A percentile compares a stretch with the other conserved stretches of the same genome.
Conservation (phyloP, 768 basidiomycete genomes). For the Podaxis sp. region DNA sequence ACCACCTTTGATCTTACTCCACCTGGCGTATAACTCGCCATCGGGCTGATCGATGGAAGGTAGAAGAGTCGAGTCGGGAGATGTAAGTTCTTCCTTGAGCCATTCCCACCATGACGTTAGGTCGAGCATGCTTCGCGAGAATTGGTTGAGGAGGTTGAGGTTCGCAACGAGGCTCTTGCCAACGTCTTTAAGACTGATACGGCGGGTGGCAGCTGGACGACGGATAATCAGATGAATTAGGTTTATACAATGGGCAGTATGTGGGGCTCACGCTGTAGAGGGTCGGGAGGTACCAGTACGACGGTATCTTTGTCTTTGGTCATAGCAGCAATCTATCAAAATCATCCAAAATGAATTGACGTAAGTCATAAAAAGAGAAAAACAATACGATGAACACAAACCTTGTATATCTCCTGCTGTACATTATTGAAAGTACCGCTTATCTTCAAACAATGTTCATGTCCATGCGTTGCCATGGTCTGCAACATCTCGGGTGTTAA, state of each 20-base stretch:
- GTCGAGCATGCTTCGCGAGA: slow-evolving; percentile 22
- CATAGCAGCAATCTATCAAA: slow-evolving; percentile 31
- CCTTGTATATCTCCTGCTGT: slow-evolving; percentile 34
- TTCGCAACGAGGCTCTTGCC: slow-evolving; percentile 35
- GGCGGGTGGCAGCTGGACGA: slow-evolving; percentile 24
- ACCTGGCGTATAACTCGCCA: slow-evolving; percentile 14
- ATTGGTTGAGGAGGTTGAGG: slow-evolving; percentile 28
- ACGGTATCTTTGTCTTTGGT: slow-evolving; percentile 30
- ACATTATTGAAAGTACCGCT: slow-evolving; percentile 25
- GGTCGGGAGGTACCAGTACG: slow-evolving; percentile 31
- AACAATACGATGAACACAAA: slow-evolving; percentile 10
- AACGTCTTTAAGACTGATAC: slow-evolving; percentile 31
- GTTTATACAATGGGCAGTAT: neutral
- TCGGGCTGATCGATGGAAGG: slow-evolving; percentile 4
- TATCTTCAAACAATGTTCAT: slow-evolving; percentile 22
- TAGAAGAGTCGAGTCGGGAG: slow-evolving; percentile 14
- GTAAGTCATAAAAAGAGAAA: neutral
- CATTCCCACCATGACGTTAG: slow-evolving; percentile 29
- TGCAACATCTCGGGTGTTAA: slow-evolving; percentile 17
- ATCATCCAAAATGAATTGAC: neutral
- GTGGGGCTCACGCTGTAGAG: slow-evolving; percentile 25
- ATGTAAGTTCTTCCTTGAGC: slow-evolving; percentile 24
- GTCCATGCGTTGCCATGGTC: slow-evolving; percentile 23
- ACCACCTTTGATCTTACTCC: slow-evolving; percentile 19
- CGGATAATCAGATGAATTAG: neutral